These are phyloP conservation scores for Sphagnum contortum DNA, from an alignment of 225 moss, liverwort and hornwort genomes.

Conservation along the genomic window DNA sequence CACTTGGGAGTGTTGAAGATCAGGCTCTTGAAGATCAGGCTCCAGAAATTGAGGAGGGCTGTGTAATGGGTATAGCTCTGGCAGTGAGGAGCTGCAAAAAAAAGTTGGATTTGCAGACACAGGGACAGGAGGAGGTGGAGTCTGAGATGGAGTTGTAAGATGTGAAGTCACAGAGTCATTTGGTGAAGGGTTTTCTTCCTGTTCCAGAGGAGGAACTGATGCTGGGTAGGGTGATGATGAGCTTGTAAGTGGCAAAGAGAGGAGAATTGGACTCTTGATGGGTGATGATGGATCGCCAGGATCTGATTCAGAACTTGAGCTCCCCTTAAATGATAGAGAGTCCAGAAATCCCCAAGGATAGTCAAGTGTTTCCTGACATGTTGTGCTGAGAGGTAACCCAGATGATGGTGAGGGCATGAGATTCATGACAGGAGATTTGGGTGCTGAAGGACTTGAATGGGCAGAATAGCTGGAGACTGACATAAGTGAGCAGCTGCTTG, in stretches of 20 bases:
- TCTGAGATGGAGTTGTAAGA: conserved; percentile 12
- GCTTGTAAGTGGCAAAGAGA: conserved; percentile 14
- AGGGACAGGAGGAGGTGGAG: neutral
- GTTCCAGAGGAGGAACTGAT: conserved; percentile 1
- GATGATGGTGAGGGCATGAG: conserved; percentile 25
- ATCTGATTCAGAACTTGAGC: neutral
- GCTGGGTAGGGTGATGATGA: conserved; percentile 11
- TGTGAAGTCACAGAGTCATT: conserved; percentile 18
- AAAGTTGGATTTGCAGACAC: conserved; percentile 6
- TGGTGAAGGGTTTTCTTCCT: neutral
- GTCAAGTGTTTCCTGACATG: conserved; percentile 9
- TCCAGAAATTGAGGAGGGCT: too few relatives aligned
- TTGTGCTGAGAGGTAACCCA: conserved; percentile 21
- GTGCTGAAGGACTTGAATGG: conserved; percentile 20
- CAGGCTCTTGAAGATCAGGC: too few relatives aligned
- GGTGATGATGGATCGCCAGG: conserved; percentile 12
- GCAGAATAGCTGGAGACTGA: conserved; percentile 30
- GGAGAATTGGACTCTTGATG: conserved; percentile 27
- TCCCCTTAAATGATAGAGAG: neutral
- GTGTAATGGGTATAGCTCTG: too few relatives aligned
- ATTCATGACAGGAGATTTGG: conserved; percentile 31
- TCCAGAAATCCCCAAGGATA: conserved; percentile 19
- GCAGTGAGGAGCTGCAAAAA: too few relatives aligned
- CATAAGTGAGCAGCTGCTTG: conserved; percentile 19
- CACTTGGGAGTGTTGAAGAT: too few relatives aligned